Evolutionary conservation across 257 asterid species (phyloP), one percentile per base, ranked within the genome.

Genomic region (Solanum tacnaense): DNA sequence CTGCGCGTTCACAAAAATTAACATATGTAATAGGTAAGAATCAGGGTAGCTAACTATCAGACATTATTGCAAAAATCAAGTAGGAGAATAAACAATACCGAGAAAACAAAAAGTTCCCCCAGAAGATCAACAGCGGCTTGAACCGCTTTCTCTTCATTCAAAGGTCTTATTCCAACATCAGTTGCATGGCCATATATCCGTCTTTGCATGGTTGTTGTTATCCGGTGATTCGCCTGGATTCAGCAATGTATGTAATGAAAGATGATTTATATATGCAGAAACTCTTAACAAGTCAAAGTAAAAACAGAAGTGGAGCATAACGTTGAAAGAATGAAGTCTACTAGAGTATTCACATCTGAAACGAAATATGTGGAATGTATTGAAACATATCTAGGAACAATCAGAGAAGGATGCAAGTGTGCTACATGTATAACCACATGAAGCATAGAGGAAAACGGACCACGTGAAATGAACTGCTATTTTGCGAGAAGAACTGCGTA

Each of bases 141-240:
- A 89, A 97, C 99, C 39, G 99, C 99, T 89, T 94, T 97, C 93
- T 97, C 99, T 93, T 95, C 99, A 88, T 97, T 90, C 92, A 97
- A 88, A 67, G 99, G 99, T 49, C 99, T 94, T 89, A 97, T 97
- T 92, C 93, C 99, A 81, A 96, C 97, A 90, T 95, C 96, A 70
- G 99, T 96, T 34, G 99, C 98, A 92, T 94, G 99, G 88, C 98
- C 92, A 89, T 97, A 97, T 86, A 95, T 91, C 71, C 96, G 95
- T 76, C 99, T 90, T 94, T 97, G 99, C 98, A 94, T 95, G 65
- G 94, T 96, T 70, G 99, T 97, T 29, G 98, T 97, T 6, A 96
- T 87, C 84, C 98, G 92, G 89, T 97, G 99, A 91, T 96, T 97
- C 70, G 92, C 92, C 99, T 97, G 93, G 83, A 90, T 85, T 89